These are phyloP conservation scores for Solanum arcanum DNA, from an alignment of 257 asterid genomes.

Conservation along the genomic window DNA sequence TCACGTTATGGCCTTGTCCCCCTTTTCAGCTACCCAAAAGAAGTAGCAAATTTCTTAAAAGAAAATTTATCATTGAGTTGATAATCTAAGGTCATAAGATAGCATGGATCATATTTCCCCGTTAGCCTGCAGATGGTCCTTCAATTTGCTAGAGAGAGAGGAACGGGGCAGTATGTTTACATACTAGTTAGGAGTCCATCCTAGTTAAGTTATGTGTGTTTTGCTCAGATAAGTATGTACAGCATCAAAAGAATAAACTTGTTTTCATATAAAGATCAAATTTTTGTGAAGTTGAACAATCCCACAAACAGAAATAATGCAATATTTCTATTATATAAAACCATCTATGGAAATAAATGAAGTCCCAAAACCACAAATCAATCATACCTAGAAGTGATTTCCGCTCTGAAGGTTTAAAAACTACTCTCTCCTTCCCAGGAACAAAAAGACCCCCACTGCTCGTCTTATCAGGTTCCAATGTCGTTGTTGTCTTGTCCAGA, in stretches of 20 bases:
- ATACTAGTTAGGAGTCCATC: not conserved
- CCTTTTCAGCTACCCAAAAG: not conserved
- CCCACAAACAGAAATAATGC: not conserved
- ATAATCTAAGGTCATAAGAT: not conserved
- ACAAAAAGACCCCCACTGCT: slow-evolving; percentile 48
- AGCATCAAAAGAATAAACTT: not conserved
- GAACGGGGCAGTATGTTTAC: not conserved
- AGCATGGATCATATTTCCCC: not conserved
- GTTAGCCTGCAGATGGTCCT: not conserved
- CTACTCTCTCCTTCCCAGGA: slow-evolving; percentile 57
- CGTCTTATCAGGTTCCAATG: slow-evolving; percentile 54
- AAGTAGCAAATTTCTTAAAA: not conserved
- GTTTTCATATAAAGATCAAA: not conserved
- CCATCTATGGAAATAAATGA: not conserved
- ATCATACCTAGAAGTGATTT: slow-evolving; percentile 65
- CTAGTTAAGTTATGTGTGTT: not conserved
- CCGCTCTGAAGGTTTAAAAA: slow-evolving; percentile 49
- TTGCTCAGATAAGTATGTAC: not conserved
- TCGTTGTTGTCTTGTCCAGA: slow-evolving; percentile 32
- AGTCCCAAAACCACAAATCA: not conserved
- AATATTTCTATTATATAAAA: not conserved
- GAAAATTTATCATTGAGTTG: not conserved
- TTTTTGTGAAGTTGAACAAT: not conserved
- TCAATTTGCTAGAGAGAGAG: not conserved
- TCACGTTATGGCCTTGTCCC: not conserved